Evolutionary conservation across 2,329 filamentous ascomycete genomes (phyloP).

Genomic region (Orbilia brochopaga): DNA sequence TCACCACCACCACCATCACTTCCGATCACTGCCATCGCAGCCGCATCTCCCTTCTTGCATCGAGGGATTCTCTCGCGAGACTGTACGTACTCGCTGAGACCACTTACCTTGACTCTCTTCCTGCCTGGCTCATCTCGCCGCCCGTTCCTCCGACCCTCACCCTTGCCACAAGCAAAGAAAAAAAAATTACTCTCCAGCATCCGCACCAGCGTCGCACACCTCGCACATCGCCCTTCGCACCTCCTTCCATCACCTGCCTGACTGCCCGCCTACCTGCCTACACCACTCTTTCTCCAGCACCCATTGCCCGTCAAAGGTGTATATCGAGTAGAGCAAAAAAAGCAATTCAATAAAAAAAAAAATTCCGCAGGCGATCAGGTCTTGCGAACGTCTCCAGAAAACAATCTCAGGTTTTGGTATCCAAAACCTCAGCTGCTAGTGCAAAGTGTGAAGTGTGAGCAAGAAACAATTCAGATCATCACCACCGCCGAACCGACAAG

Average conservation of each 20-base stretch:
- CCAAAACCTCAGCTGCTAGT: constrained; percentile 23
- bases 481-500: constrained; percentile 44
- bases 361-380: constrained; percentile 25
- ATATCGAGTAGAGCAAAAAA: constrained; percentile 49
- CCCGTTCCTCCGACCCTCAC: constrained; percentile 34
- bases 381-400: constrained; percentile 31
- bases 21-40: constrained; percentile 40
- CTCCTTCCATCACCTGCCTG: constrained; percentile 25
- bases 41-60: constrained; percentile 27
- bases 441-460: constrained; percentile 50
- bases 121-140: constrained; percentile 36
- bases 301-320: constrained; percentile 52
- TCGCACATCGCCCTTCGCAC: constrained; percentile 2
- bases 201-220: constrained; percentile 20
- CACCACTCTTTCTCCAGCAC: constrained; percentile 51
- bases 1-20: constrained; percentile 36
- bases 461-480: constrained; percentile 9
- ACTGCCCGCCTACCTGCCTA: constrained; percentile 16
- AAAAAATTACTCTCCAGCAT: constrained; percentile 8
- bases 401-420: constrained; percentile 30
- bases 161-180: not conserved
- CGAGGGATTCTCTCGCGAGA: constrained; percentile 25
- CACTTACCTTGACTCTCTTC: constrained; percentile 10
- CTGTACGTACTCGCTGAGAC: constrained; percentile 25
- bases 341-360: constrained; percentile 30